Base-by-base conservation (phyloP, 257 asterid genomes). In the Salvia rosmarinus region DNA sequence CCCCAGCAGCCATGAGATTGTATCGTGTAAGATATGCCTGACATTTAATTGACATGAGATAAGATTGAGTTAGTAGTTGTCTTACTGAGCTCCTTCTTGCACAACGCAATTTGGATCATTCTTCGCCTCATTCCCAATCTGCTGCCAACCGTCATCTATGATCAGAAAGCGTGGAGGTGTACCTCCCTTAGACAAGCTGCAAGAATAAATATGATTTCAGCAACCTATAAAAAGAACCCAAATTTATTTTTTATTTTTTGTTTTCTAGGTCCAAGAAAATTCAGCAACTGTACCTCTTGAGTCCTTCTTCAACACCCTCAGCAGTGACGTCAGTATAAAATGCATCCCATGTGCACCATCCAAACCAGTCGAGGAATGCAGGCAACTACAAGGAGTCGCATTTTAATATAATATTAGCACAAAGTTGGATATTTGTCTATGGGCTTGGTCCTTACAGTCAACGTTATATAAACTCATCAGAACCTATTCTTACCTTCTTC, bases 331-430 rank as follows among this genome's bases (percentile, higher is more conserved):
- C 96, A 28, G 98, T 94, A 85, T 94, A 94, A 77, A 94, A 94
- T 73, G 99, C 99, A 85, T 94, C 99, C 99, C 99, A 94, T 21
- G 99, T 94, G 81, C 99, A 94, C 99, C 99, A 94, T 58, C 99
- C 99, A 67, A 94, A 89, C 99, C 99, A 94, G 84, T 94, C 96
- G 20, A 94, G 79, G 70, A 88, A 81, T 9, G 89, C 84, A 30
- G 99, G 99, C 72, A 94, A 47, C 99, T 93, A 70, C 61, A 79
- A n/a, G n/a, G 52, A 69, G 67, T 47, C 52, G 21, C 9, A 72
- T 16, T 34, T 64, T 49, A 72, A 71, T 59, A 68, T 40, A 37
- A 47, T n/a, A 40, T 20, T 28, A 64, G 42, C 64, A 65, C 20
- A 70, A 61, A 21, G 6, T 50, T 9, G 16, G 17, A 34, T 14